Percentiles rank a stretch among this genome's conserved stretches.
These are phyloP conservation scores for Fusarium nodosum DNA, from an alignment of 2,329 filamentous ascomycete genomes.

Conservation along the genomic window DNA sequence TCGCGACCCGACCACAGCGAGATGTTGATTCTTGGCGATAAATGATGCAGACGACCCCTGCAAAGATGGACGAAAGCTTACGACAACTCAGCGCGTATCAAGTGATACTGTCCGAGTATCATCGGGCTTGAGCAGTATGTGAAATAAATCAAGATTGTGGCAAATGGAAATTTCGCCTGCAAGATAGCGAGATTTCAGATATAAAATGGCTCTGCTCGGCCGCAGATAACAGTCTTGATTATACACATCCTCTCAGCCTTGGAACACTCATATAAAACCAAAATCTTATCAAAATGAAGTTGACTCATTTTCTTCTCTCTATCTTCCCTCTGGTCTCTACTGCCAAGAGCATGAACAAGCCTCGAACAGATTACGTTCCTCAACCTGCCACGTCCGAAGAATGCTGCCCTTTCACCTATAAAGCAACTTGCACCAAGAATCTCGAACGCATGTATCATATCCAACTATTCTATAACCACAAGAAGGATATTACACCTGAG, in stretches of 20 bases:
- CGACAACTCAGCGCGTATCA: no score
- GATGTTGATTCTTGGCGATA: background rate
- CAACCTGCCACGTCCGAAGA: background rate
- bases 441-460: constrained; percentile 18
- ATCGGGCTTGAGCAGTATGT: no score
- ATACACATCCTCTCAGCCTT: accelerated
- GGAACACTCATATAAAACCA: accelerated
- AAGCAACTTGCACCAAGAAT: constrained; percentile 17
- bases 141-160: background rate
- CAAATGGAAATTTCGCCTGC: accelerated
- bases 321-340: background rate
- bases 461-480: constrained; percentile 11
- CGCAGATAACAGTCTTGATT: accelerated
- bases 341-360: background rate
- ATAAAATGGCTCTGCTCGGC: background rate
- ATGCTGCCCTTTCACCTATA: constrained; percentile 22
- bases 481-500: background rate
- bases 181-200: accelerated
- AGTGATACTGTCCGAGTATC: background rate
- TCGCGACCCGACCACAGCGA: constrained; percentile 8
- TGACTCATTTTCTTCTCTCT: accelerated
- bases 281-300: background rate
- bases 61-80: accelerated
- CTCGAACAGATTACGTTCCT: background rate
- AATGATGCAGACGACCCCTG: background rate